Conservation (phyloP, 306 rosid genomes). For the Delonix regia region DNA sequence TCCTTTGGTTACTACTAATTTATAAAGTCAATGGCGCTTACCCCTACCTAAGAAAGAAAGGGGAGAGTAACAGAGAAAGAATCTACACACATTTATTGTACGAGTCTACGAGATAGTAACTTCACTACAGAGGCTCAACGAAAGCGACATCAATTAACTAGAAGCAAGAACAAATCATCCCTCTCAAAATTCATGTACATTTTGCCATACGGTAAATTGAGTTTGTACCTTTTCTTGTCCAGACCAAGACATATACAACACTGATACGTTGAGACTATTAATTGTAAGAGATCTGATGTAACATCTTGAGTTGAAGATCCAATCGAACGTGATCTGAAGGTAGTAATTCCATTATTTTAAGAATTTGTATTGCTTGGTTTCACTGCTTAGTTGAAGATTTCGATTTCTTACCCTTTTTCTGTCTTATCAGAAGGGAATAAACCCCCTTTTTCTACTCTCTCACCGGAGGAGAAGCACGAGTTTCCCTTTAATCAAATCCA, state of each 20-base stretch:
- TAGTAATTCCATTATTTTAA: not conserved
- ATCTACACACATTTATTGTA: not conserved
- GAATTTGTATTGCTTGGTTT: not conserved
- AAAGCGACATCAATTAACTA: not conserved
- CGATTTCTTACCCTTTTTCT: not conserved
- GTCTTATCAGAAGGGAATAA: not conserved
- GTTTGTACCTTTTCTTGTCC: not conserved
- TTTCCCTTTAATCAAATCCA: not conserved
- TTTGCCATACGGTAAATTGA: no score
- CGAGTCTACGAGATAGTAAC: not conserved
- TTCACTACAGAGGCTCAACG: not conserved
- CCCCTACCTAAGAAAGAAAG: not conserved
- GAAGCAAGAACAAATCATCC: not conserved
- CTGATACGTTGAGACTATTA: not conserved
- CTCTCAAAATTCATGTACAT: not conserved
- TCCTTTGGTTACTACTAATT: not conserved
- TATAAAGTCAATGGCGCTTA: not conserved
- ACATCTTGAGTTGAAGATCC: no score
- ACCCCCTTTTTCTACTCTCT: not conserved
- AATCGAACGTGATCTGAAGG: not conserved
- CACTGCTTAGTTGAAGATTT: not conserved
- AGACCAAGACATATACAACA: not conserved
- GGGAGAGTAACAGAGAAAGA: not conserved
- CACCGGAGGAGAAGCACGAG: not conserved
- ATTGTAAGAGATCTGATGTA: not conserved